phyloP scores from a whole-genome alignment of 768 basidiomycete species.

The Hypsizygus marmoreus region DNA sequence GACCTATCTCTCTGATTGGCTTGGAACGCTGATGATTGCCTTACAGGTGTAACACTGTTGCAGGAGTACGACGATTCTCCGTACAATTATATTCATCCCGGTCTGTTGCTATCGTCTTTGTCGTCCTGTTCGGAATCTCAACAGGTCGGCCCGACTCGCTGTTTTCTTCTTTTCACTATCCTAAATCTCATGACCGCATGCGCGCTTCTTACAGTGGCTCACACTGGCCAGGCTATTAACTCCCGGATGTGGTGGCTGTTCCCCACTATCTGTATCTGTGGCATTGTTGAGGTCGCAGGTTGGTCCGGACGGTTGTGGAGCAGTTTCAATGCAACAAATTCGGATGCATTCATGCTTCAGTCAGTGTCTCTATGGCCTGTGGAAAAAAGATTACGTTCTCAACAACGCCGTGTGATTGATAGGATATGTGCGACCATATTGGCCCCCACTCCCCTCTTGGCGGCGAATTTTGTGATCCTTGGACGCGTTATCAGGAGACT shows the following conservation, averaged over 20 bases:
- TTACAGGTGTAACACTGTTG: not conserved
- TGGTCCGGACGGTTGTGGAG: slow-evolving; percentile 64
- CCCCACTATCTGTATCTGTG: slow-evolving; percentile 48
- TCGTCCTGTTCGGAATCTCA: slow-evolving; percentile 41
- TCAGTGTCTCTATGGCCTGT: slow-evolving; percentile 19
- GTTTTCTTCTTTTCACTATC: not conserved
- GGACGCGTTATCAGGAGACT: slow-evolving; percentile 44
- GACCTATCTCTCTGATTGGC: not conserved
- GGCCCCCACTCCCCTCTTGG: slow-evolving; percentile 58
- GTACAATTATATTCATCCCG: slow-evolving; percentile 43
- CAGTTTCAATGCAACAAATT: slow-evolving; percentile 25
- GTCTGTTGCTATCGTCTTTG: slow-evolving; percentile 37
- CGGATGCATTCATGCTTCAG: slow-evolving; percentile 41
- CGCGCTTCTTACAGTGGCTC: slow-evolving; percentile 35
- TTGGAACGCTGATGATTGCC: not conserved
- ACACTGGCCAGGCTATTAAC: slow-evolving; percentile 44
- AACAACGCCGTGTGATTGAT: not conserved
- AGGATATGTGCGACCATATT: slow-evolving; percentile 49
- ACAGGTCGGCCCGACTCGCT: slow-evolving; percentile 31
- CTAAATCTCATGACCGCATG: not conserved
- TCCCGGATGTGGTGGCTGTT: slow-evolving; percentile 55
- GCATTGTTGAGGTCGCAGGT: slow-evolving; percentile 51
- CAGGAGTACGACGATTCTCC: slow-evolving; percentile 4
- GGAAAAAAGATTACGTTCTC: too few species aligned
- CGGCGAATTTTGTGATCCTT: slow-evolving; percentile 58